Evolutionary conservation across 441 rosid species (phyloP).

Genomic region (Bruguiera hainesii): DNA sequence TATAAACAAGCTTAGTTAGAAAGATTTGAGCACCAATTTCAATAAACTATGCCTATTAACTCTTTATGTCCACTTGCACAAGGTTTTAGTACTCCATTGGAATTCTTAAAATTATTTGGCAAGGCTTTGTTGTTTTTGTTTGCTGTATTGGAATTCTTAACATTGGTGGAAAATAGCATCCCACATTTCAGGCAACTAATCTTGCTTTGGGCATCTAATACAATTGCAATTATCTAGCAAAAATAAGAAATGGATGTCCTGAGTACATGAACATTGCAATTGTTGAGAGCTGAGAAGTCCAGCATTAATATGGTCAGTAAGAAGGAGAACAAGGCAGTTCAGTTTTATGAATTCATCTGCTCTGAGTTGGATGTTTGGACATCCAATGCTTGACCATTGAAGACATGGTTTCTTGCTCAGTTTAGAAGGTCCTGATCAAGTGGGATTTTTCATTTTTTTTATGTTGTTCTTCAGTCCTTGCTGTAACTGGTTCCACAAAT

Average conservation of each 20-base stretch:
- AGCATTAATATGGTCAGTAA: not conserved
- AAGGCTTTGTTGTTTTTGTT: too few species aligned
- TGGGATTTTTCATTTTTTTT: not conserved
- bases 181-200: too few species aligned
- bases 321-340: not conserved
- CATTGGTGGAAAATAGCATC: too few species aligned
- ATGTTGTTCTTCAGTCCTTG: not conserved
- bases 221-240: not conserved
- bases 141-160: not conserved
- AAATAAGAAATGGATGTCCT: not conserved
- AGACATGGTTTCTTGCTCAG: not conserved
- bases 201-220: not conserved
- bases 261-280: not conserved
- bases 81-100: not conserved
- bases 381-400: not conserved
- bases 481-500: not conserved
- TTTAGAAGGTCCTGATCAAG: not conserved
- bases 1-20: not conserved
- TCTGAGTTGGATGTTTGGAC: not conserved
- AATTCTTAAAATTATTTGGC: not conserved
- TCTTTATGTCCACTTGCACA: not conserved
- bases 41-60: not conserved
- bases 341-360: not conserved
- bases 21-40: not conserved
- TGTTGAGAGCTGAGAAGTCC: constrained; percentile 1